Evolutionary conservation across 805 yeast genomes (phyloP), one percentile per base, ranked within the genome.

Genomic region (Clavispora vitiphila): DNA sequence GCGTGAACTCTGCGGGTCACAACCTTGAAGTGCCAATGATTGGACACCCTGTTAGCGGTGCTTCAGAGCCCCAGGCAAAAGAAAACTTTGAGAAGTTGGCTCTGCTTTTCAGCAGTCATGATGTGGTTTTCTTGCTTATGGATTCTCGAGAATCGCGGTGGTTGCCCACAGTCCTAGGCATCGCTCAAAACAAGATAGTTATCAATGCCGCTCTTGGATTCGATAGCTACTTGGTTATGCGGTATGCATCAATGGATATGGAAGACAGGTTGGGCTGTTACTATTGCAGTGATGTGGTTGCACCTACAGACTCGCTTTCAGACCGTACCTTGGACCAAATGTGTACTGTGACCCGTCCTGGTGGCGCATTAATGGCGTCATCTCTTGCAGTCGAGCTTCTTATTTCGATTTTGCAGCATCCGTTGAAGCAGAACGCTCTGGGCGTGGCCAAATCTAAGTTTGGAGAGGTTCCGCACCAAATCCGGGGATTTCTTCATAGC

Each of bases 281-380:
- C 64, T 93, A 84, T 61, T 93, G 99, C 62, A 87, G 88, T 58
- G 99, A 93, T 58, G 90, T 93, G 8, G 88, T 88, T 39, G 98
- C 97, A 0, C 99, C 99, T 0, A 70, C 80, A 2, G 96, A 93
- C 58, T 83, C 95, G 43, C 64, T 87, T n/a, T 73, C 86, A 0
- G 95, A 89, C 55, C 72, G 96, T 39, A 86, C 97, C 0, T 67
- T 93, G 42, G 99, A 93, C 63, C 98, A 93, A 62, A 93, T 93
- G 97, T 93, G 99, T 57, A 93, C 99, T 0, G 99, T 93, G 1
- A 93, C 99, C 0, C 71, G 99, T 31, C 98, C 99, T 0, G 99
- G 99, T 0, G 90, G 85, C 1, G 96, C 99, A 0, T 66, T 85
- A 53, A 66, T 88, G 63, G 97, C 98, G 0, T 77, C 96, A 0